phyloP scores from a whole-genome alignment of 352 stramenopile species.

The Peronospora destructor region DNA sequence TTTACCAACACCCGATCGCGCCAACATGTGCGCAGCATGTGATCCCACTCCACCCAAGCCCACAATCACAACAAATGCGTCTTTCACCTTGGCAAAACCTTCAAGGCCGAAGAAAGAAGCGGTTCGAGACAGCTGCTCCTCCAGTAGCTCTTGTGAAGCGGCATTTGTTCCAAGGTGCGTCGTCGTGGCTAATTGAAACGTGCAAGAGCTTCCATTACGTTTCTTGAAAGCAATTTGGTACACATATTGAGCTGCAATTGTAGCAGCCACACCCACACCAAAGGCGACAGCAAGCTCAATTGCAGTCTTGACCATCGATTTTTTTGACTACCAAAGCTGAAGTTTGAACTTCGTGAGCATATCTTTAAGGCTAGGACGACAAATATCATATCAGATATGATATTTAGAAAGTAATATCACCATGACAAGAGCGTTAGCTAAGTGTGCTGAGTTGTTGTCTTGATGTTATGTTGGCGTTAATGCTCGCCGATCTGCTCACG shows the following conservation, averaged over 20 bases:
- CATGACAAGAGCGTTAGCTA: too few relatives aligned
- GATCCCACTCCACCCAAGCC: constrained; percentile 95
- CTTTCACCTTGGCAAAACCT: constrained; percentile 84
- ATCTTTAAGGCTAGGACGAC: too few relatives aligned
- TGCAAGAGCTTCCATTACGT: background rate
- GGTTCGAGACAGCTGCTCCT: constrained; percentile 90
- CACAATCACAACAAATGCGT: constrained; percentile 91
- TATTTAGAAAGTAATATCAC: too few relatives aligned
- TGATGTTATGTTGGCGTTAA: too few relatives aligned
- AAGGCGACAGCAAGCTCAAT: constrained; percentile 41
- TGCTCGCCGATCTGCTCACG: too few relatives aligned
- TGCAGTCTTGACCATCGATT: constrained; percentile 46
- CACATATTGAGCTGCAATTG: constrained; percentile 37
- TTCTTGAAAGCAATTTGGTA: constrained; percentile 34
- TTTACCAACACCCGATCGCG: constrained; percentile 89
- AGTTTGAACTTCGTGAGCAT: too few relatives aligned
- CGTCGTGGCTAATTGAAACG: background rate
- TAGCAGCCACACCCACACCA: constrained; percentile 42
- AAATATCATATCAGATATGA: too few relatives aligned
- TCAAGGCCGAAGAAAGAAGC: constrained; percentile 92
- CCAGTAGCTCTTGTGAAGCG: constrained; percentile 46
- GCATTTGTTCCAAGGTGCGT: constrained; percentile 26
- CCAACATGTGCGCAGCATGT: constrained; percentile 97
- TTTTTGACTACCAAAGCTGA: too few relatives aligned
- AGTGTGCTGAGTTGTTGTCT: too few relatives aligned